A percentile compares a stretch with the other conserved stretches of the same genome.
Evolutionary conservation across 495 filamentous ascomycete species (phyloP).

Genomic region (Penicillium crystallinum): DNA sequence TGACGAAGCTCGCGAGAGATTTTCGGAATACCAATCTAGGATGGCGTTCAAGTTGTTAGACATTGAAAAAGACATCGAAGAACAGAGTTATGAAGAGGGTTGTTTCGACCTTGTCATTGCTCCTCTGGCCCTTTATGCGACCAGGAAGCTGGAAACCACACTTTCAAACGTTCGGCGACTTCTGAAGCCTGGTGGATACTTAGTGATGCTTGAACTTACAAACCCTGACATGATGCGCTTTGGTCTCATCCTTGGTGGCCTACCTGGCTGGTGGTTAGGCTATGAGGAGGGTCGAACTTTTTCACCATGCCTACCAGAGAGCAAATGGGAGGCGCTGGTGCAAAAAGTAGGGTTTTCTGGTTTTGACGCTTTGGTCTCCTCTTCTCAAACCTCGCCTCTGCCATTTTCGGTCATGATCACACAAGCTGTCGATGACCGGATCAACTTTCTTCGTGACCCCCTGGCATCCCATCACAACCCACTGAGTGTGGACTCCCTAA

Average conservation of each 20-base stretch:
- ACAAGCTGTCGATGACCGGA: slow-evolving; percentile 41
- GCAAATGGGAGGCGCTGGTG: slow-evolving; percentile 38
- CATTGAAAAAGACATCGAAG: slow-evolving; percentile 29
- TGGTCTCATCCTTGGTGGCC: slow-evolving; percentile 30
- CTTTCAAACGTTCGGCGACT: slow-evolving; percentile 28
- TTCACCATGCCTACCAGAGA: slow-evolving; percentile 28
- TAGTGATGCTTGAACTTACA: slow-evolving; percentile 45
- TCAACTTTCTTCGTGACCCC: slow-evolving; percentile 28
- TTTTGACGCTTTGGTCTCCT: slow-evolving; percentile 32
- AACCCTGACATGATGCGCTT: slow-evolving; percentile 24
- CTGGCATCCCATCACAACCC: slow-evolving; percentile 4
- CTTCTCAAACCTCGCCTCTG: slow-evolving; percentile 8
- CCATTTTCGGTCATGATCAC: slow-evolving; percentile 38
- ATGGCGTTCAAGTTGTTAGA: slow-evolving; percentile 46
- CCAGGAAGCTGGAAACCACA: slow-evolving; percentile 20
- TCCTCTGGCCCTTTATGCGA: slow-evolving; percentile 21
- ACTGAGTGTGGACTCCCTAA: slow-evolving; percentile 13
- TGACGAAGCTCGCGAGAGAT: slow-evolving; percentile 15
- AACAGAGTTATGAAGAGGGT: slow-evolving; percentile 39
- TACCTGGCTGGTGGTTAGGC: slow-evolving; percentile 52
- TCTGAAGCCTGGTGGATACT: slow-evolving; percentile 50
- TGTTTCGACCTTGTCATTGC: slow-evolving; percentile 47
- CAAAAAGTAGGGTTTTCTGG: slow-evolving; percentile 42
- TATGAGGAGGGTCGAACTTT: slow-evolving; percentile 35
- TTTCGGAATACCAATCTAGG: slow-evolving; percentile 14